Base-by-base conservation (phyloP, 306 rosid species). In the Hylodesmum podocarpum region DNA sequence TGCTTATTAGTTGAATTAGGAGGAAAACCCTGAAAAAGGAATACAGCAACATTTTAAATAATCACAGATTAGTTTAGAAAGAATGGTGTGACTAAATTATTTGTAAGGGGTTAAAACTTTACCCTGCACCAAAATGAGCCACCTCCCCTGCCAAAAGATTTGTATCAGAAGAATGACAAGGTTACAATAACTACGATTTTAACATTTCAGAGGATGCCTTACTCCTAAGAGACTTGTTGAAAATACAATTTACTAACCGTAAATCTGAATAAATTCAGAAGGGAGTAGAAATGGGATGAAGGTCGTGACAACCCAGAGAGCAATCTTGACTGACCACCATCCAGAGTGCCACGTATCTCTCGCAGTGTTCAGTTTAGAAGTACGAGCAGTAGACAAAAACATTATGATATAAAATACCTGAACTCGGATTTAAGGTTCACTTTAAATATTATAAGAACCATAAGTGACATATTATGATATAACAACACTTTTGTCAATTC, bases 101-200 rank as follows among this genome's bases (percentile, higher is more conserved):
- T 59, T 71, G 69, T 43, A 53, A 72, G 27, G 31, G 70, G 57
- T 34, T 62, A 21, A 66, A 85, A 84, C 22, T 55, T 57, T 92
- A 96, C 99, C 99, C 99, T 67, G 98, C 99, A 57, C 99, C 99
- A 81, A 96, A 92, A 85, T 96, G 99, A 31, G 99, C 97, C 76
- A 91, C 66, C 78, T 84, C 90, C 72, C 98, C 99, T 96, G 96
- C 64, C 62, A 74, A 55, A 58, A 78, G 68, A 31, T 70, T 59
- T 43, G 39, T 53, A 62, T 82, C 72, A 84, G 80, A 66, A 14
- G 49, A 73, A 82, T 61, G 64, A 72, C 14, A 49, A 69, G 71
- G 62, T 62, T 50, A 54, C 5, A 50, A 58, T 29, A 43, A 53
- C 49, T 29, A 71, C 21, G 43, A n/a, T 74, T 61, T 58, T 72